These are phyloP conservation scores for Hirschioporus abietinus DNA, from an alignment of 768 basidiomycete genomes.

Conservation along the genomic window DNA sequence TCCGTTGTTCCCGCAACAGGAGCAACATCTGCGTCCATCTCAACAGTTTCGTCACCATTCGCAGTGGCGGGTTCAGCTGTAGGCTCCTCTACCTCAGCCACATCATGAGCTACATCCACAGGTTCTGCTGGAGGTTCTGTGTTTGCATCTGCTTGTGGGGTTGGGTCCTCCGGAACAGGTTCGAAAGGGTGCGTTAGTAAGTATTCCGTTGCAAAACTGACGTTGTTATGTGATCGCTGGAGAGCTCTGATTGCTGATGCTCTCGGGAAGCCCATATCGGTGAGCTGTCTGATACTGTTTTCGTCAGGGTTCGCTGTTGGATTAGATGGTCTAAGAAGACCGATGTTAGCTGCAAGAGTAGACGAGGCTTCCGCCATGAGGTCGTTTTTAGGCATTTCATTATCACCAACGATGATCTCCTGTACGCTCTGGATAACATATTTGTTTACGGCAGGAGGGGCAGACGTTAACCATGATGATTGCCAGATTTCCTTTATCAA, in stretches of 20 bases:
- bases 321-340: conserved; percentile 20
- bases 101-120: conserved; percentile 14
- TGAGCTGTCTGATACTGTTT: conserved; percentile 71
- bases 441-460: conserved; percentile 70
- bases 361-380: conserved; percentile 28
- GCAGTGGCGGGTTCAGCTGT: conserved; percentile 9
- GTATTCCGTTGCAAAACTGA: conserved; percentile 83
- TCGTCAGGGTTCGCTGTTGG: conserved; percentile 58
- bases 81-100: conserved; percentile 2
- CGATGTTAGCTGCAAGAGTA: conserved; percentile 29
- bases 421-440: conserved; percentile 73
- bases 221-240: conserved; percentile 79
- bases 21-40: conserved; percentile 24
- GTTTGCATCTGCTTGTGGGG: conserved; percentile 29
- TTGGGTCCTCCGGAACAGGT: conserved; percentile 65
- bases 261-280: conserved; percentile 97
- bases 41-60: conserved; percentile 23
- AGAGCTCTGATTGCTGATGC: conserved; percentile 82
- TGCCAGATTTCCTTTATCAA: conserved; percentile 71
- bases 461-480: conserved; percentile 71
- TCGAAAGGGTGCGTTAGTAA: conserved; percentile 74
- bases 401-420: conserved; percentile 76
- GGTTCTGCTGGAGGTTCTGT: conserved; percentile 22
- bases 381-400: conserved; percentile 61
- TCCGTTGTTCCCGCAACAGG: conserved; percentile 25